Evolutionary conservation across 2,329 filamentous ascomycete genomes (phyloP), one percentile per base, ranked within the genome.

Genomic region (Monilinia laxa): DNA sequence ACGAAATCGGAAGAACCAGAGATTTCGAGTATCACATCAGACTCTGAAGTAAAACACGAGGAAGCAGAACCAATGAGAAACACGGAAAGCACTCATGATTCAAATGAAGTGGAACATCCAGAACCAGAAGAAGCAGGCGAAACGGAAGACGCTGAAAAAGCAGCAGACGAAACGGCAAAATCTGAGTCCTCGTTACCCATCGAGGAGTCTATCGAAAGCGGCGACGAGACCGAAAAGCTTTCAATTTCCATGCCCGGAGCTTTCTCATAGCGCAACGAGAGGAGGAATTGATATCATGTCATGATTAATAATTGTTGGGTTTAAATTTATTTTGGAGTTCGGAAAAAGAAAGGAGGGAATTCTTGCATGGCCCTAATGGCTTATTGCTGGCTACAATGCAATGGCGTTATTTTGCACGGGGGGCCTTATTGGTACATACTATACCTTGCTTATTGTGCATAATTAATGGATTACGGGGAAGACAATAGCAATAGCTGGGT

Each of bases 171-270:
- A 31, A 72, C 72, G 31, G 70, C 67, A 16, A 71, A 72, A 65
- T 71, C 70, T 14, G 68, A 68, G 7, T 68, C 69, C 54, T 68
- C 75, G 47, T 47, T 71, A 63, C 40, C 69, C 65, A 57, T 74
- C 23, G 53, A 65, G 45, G 42, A 65, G 63, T n/a, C n/a, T 52
- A 70, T 55, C 68, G 67, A 35, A 71, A 78, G 67, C 72, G 75
- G 60, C 7, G 45, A 62, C 16, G 45, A 51, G 9, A 10, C 31
- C 1, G 58, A 51, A 51, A 51, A 25, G 58, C 72, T 79, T 55
- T 79, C 78, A 20, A 76, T 79, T 42, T 75, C 78, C 18, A 79
- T 80, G 65, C 63, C 63, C 14, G 63, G 63, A 25, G 54, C 63
- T 51, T 65, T 65, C 23, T 57, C 40, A 38, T 65, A 51, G 52